Base-by-base conservation (phyloP, 441 rosid genomes). In the Brassica balearica region DNA sequence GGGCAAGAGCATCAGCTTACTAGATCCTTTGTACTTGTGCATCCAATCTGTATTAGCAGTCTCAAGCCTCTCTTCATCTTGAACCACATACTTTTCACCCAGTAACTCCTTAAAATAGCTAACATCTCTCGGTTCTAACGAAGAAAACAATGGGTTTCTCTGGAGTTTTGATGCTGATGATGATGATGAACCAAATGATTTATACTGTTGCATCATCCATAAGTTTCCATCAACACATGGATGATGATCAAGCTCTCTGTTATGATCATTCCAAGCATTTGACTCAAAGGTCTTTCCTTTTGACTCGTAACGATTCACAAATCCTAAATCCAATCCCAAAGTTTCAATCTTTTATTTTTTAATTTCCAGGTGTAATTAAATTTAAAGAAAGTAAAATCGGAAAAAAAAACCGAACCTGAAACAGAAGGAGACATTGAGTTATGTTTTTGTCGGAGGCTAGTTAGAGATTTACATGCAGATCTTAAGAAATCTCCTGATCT, bases 1-100 rank as follows among this genome's bases (percentile, higher is more conserved):
- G 8, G 98, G 98, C 22, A 86, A 88, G 51, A 95, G 96, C 81
- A 93, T 80, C 68, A 93, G 92, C 87, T 86, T 91, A 83, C 99
- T 93, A 22, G 82, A 90, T 38, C 96, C 99, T 70, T 68, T 90
- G 67, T 91, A 93, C 77, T 91, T 95, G 2, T 82, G 84, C 97
- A 91, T 86, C 99, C 99, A 95, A 85, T 95, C 99, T 20, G 85
- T 84, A 87, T 92, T 95, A 32, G 87, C 95, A 81, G 83, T 79
- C 76, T 83, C 83, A 61, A 95, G 82, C 70, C 86, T 82, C 61
- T 91, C 92, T 78, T 93, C 93, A 79, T 95, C 98, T 80, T 89
- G 87, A 76, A 93, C 46, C 5, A 91, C 97, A 63, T 86, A 83
- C 72, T 83, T 93, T 15, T 88, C 97, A 34, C 23, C 95, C 34